phyloP scores from a whole-genome alignment of 2,329 filamentous ascomycete genomes.

The Ascosphaera acerosa region DNA sequence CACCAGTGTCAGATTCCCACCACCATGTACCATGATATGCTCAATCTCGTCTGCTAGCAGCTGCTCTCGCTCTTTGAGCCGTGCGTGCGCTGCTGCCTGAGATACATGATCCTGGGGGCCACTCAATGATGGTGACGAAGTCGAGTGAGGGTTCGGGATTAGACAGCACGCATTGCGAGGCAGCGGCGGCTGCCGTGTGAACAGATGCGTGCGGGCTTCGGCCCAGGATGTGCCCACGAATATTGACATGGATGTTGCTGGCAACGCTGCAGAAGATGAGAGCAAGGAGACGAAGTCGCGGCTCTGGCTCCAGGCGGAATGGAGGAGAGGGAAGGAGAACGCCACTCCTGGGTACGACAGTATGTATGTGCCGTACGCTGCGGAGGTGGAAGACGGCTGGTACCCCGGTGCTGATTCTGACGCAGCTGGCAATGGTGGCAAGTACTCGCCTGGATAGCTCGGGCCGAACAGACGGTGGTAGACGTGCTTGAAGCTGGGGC shows the following conservation, averaged over 20 bases:
- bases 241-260: slow-evolving; percentile 68
- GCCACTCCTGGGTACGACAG: slow-evolving; percentile 87
- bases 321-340: slow-evolving; percentile 63
- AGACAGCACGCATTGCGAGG: slow-evolving; percentile 25
- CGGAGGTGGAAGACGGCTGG: slow-evolving; percentile 33
- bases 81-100: neutral
- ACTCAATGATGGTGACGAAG: neutral
- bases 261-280: slow-evolving; percentile 48
- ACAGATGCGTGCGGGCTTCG: slow-evolving; percentile 50
- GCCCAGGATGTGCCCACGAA: slow-evolving; percentile 84
- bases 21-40: slow-evolving; percentile 49
- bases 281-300: slow-evolving; percentile 69
- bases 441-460: slow-evolving; percentile 81
- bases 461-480: slow-evolving; percentile 87
- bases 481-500: slow-evolving; percentile 65
- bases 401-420: slow-evolving; percentile 82
- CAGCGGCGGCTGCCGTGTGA: slow-evolving; percentile 47
- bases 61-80: slow-evolving; percentile 18
- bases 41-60: slow-evolving; percentile 75
- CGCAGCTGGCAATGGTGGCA: slow-evolving; percentile 33
- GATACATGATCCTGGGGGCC: too few relatives aligned
- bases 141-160: too few relatives aligned
- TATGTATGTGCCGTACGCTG: slow-evolving; percentile 49
- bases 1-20: slow-evolving; percentile 51
- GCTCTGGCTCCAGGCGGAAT: slow-evolving; percentile 44